Evolutionary conservation across 2,329 filamentous ascomycete species (phyloP), one percentile per base, ranked within the genome.

Genomic region (Cyphellophora europaea): DNA sequence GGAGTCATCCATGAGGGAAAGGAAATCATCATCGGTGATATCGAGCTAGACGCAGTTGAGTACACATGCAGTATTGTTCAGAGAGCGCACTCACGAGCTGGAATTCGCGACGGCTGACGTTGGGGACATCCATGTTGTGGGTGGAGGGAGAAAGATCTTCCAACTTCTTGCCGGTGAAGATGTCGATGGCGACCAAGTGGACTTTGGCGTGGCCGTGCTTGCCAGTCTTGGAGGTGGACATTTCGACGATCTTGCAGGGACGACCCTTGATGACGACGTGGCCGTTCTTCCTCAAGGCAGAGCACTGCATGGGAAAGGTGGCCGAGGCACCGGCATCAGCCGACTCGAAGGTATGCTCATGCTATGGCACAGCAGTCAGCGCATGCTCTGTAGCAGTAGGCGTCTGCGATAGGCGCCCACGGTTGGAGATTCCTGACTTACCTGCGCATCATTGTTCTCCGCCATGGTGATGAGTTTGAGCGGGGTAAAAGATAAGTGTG

Each of bases 191-290:
- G 59, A 95, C 82, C 57, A 98, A 73, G 72, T 98, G 89, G 66
- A 98, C 91, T 82, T 98, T 98, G 72, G 91, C 91, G 84, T 98
- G 93, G 68, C 91, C 91, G 83, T 98, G 91, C 86, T 98, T 98
- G 72, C 91, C 91, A 54, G 91, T 98, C 88, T 98, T 98, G 67
- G 91, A 98, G 74, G 91, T 98, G 54, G 87, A 94, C 93, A 98
- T 98, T 63, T 98, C 91, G 67, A 96, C 85, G 58, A 98, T 98
- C 84, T 96, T 98, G 88, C 91, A 98, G 57, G 91, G 93, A 57
- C 91, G 91, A 70, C 75, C 72, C 82, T 98, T 98, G 40, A 98
- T 96, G 66, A 89, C 81, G 67, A 98, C 91, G 77, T 83, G 82
- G 53, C 91, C 89, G 81, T 93, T 93, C 88, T 98, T 96, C 66